These are phyloP conservation scores for Colletotrichum sansevieriae DNA, from an alignment of 2,329 filamentous ascomycete genomes.

Conservation along the genomic window DNA sequence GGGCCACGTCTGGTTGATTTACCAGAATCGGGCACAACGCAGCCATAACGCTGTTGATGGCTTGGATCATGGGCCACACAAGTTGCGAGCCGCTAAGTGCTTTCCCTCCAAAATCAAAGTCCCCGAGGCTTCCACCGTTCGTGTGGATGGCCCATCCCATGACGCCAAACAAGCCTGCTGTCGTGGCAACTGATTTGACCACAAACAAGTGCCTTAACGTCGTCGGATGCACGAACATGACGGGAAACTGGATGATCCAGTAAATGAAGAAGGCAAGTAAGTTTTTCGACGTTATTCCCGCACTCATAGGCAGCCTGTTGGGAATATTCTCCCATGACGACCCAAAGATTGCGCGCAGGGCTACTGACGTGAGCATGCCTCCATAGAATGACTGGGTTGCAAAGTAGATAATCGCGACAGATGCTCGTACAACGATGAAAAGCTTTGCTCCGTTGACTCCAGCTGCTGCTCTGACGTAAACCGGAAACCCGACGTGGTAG, in stretches of 20 bases:
- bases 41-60: slow-evolving; percentile 57
- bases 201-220: slow-evolving; percentile 62
- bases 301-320: slow-evolving; percentile 53
- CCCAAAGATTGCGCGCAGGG: slow-evolving; percentile 55
- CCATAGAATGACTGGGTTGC: slow-evolving; percentile 53
- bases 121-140: slow-evolving; percentile 51
- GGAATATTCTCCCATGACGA: slow-evolving; percentile 49
- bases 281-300: slow-evolving; percentile 63
- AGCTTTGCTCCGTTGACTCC: slow-evolving; percentile 54
- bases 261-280: slow-evolving; percentile 68
- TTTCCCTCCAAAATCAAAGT: slow-evolving; percentile 39
- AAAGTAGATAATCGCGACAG: slow-evolving; percentile 55
- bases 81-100: slow-evolving; percentile 43
- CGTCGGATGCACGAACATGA: slow-evolving; percentile 62
- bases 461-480: slow-evolving; percentile 49
- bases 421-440: slow-evolving; percentile 52
- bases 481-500: slow-evolving; percentile 54
- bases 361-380: slow-evolving; percentile 49
- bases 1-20: slow-evolving; percentile 57
- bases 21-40: slow-evolving; percentile 51
- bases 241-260: slow-evolving; percentile 65
- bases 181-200: slow-evolving; percentile 56
- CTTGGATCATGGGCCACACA: slow-evolving; percentile 55
- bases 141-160: slow-evolving; percentile 68
- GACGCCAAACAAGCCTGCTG: slow-evolving; percentile 52